Base-by-base conservation (phyloP, 345 rosid species). In the Zanthoxylum bungeanum region DNA sequence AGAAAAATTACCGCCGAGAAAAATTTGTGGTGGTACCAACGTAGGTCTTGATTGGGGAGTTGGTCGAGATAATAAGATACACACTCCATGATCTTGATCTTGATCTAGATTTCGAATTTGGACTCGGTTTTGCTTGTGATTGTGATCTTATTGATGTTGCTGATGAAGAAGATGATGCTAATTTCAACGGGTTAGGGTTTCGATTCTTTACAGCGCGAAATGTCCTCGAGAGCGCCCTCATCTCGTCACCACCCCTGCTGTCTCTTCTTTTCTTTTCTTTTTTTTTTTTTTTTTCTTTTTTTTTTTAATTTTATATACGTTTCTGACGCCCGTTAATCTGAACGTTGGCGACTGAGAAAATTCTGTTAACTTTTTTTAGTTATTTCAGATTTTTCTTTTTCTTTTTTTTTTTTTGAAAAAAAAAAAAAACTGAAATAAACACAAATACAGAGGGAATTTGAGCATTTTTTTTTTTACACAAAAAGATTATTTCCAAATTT, bases 11-110 rank as follows among this genome's bases (percentile, higher is more conserved):
- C 97, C 97, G 85, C 81, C 89, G 89, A 73, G 80, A n/a, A 75
- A 93, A 86, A 81, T 91, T 77, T 72, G 59, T 89, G 80, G 97
- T 89, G 85, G 81, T 85, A 12, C 95, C 98, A 22, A 91, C 91
- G 67, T 91, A 93, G 60, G 93, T 93, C 73, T 89, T 93, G 87
- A 91, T 78, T 22, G 95, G 97, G 50, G 68, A 30, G 68, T 62
- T 89, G 64, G 92, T 88, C 52, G 97, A 89, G 71, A 89, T 85
- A 40, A 93, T 87, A 52, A 93, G 89, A 75, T 93, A 93, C 9
- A 89, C 95, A 28, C 82, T 81, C 98, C 98, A 91, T 16, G 83
- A 63, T 64, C 81, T 69, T 30, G 73, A 31, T n/a, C n/a, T n/a
- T n/a, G n/a, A n/a, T 60, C 64, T 70, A 30, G 75, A 58, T 7